Conservation (phyloP, 2,329 filamentous ascomycete genomes). For the Talaromyces pinophilus region DNA sequence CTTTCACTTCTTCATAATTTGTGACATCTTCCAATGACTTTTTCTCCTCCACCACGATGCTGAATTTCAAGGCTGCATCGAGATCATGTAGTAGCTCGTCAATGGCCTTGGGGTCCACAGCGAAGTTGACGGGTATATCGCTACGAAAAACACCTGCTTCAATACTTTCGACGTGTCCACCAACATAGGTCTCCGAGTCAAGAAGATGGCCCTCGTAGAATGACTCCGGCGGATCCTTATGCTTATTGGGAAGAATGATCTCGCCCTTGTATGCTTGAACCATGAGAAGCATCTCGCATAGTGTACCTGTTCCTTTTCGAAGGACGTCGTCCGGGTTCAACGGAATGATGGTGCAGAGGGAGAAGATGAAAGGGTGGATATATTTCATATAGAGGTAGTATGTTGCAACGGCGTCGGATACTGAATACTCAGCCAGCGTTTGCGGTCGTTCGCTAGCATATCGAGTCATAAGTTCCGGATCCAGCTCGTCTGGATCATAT, state of each 20-base stretch:
- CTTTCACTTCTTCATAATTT: conserved; percentile 82
- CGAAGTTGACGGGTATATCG: conserved; percentile 93
- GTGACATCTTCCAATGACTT: conserved; percentile 76
- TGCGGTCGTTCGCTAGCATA: conserved; percentile 85
- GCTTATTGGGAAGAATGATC: conserved; percentile 95
- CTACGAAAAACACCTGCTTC: conserved; percentile 95
- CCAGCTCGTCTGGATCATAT: conserved; percentile 96
- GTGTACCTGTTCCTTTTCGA: conserved; percentile 92
- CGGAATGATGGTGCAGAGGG: conserved; percentile 92
- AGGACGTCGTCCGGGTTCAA: conserved; percentile 89
- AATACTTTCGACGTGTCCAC: conserved; percentile 98
- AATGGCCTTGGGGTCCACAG: conserved; percentile 81
- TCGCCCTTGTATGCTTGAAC: conserved; percentile 91
- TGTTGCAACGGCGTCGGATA: conserved; percentile 96
- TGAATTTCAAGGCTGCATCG: conserved; percentile 86
- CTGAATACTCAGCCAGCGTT: conserved; percentile 93
- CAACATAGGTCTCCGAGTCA: conserved; percentile 96
- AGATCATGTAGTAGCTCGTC: conserved; percentile 86
- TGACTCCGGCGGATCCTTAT: conserved; percentile 82
- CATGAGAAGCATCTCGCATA: conserved; percentile 99
- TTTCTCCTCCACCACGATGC: conserved; percentile 79
- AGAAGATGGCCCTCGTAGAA: conserved; percentile 97
- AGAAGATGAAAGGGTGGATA: conserved; percentile 99
- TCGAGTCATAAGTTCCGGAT: conserved; percentile 95
- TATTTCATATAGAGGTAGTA: conserved; percentile 99